phyloP scores from a whole-genome alignment of 2,329 filamentous ascomycete genomes.

The Microcyclospora tardicrescens region DNA sequence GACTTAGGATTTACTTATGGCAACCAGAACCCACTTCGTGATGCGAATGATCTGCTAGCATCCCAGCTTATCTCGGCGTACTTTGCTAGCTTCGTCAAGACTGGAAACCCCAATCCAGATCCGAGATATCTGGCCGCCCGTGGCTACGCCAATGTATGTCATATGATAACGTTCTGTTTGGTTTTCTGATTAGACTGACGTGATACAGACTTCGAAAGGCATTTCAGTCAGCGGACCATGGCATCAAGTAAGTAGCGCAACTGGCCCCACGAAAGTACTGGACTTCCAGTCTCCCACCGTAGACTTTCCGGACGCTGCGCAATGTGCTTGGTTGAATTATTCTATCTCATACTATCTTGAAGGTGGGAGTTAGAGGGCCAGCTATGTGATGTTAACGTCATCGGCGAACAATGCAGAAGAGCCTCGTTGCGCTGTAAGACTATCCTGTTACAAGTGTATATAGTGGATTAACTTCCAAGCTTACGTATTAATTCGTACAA shows the following conservation, averaged over 20 bases:
- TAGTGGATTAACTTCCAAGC: no score
- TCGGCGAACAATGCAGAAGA: not conserved
- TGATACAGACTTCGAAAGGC: conserved; percentile 18
- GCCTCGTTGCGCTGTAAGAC: no score
- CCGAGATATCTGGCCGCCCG: conserved; percentile 32
- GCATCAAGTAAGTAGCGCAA: conserved; percentile 26
- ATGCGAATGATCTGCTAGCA: conserved; percentile 37
- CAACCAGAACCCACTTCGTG: conserved; percentile 31
- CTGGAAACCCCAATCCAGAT: conserved; percentile 39
- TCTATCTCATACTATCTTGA: conserved; percentile 33
- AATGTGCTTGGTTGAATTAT: conserved; percentile 38
- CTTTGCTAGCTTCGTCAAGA: conserved; percentile 40
- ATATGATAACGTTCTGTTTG: not conserved
- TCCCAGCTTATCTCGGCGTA: conserved; percentile 35
- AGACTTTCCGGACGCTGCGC: conserved; percentile 37
- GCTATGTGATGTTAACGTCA: not conserved
- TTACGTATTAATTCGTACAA: no score
- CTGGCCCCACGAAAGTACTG: conserved; percentile 30
- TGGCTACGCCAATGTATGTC: conserved; percentile 30
- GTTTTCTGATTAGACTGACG: conserved; percentile 1
- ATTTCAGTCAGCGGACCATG: conserved; percentile 27
- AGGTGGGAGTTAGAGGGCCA: conserved; percentile 3
- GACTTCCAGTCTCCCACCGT: conserved; percentile 33
- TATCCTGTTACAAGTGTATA: no score
- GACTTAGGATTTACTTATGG: conserved; percentile 27